Percentiles rank a stretch among this genome's conserved stretches.
Conservation (phyloP, 2,329 filamentous ascomycete species). For the Helotiales sp. region DNA sequence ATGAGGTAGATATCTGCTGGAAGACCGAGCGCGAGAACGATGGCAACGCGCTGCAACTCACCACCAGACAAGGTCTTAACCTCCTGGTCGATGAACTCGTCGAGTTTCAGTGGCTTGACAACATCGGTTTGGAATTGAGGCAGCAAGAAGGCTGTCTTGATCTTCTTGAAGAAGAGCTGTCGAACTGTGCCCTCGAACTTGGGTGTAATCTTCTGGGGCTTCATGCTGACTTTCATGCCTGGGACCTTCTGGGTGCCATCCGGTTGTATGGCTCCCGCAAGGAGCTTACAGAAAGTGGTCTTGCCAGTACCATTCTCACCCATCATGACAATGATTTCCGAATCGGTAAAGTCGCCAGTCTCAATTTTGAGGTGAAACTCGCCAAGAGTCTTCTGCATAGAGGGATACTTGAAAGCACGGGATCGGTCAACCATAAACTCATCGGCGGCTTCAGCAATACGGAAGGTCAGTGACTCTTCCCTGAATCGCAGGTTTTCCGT, state of each 20-base stretch:
- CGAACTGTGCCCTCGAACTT: conserved; percentile 97
- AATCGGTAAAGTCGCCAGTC: conserved; percentile 87
- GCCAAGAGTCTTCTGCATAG: conserved; percentile 91
- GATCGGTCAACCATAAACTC: conserved; percentile 84
- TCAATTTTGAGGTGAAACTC: conserved; percentile 84
- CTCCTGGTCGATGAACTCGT: conserved; percentile 99
- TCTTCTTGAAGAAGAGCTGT: conserved; percentile 99
- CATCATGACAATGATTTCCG: conserved; percentile 99
- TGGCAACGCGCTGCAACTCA: conserved; percentile 98
- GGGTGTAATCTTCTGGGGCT: conserved; percentile 98
- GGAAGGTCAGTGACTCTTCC: conserved; percentile 94
- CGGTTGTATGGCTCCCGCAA: conserved; percentile 91
- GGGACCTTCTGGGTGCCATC: conserved; percentile 78
- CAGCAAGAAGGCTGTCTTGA: conserved; percentile 92
- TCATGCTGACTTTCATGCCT: conserved; percentile 97
- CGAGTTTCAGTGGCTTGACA: conserved; percentile 97
- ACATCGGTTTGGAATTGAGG: conserved; percentile 99
- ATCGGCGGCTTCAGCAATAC: conserved; percentile 84
- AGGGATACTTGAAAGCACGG: conserved; percentile 83
- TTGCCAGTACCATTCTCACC: conserved; percentile 99
- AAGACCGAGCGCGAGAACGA: conserved; percentile 92
- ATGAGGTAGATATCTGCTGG: conserved; percentile 98
- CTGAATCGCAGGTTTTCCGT: conserved; percentile 99
- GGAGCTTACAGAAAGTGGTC: conserved; percentile 96
- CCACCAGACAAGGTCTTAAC: conserved; percentile 98